Conservation (phyloP, 2,329 filamentous ascomycete species). For the Ophiocordyceps camponoti-saundersi region DNA sequence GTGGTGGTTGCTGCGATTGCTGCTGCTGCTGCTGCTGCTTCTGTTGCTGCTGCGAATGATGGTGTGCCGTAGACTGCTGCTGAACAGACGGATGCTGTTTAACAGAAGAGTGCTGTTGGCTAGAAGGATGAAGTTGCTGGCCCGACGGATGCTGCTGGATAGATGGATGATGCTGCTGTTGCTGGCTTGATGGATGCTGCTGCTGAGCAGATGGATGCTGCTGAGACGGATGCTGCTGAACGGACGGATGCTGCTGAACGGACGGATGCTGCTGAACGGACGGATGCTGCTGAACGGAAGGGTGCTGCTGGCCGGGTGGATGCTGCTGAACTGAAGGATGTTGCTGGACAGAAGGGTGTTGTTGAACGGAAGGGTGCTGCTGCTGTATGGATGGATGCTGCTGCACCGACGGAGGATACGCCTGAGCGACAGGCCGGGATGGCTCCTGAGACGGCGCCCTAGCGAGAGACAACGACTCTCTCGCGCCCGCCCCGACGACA, state of each 20-base stretch:
- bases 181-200: not conserved
- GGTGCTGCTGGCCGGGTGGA: not conserved
- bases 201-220: not conserved
- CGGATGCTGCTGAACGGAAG: not conserved
- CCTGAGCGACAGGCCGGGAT: conserved; percentile 18
- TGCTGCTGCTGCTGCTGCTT: not conserved
- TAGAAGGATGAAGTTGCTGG: not conserved
- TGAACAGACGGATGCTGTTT: not conserved
- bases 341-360: not conserved
- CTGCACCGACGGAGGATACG: conserved; percentile 12
- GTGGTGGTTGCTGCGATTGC: conserved; percentile 7
- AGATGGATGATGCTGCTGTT: not conserved
- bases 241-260: not conserved
- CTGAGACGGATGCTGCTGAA: not conserved
- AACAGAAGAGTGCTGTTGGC: not conserved
- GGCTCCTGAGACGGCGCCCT: conserved; percentile 24
- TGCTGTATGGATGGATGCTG: conserved; percentile 10
- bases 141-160: not conserved
- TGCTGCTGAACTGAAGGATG: not conserved
- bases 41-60: not conserved
- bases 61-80: not conserved
- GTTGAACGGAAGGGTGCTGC: not conserved
- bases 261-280: not conserved
- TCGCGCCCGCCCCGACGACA: conserved; percentile 5
- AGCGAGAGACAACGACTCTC: conserved; percentile 23